A percentile compares a stretch with the other conserved stretches of the same genome.
Conservation (phyloP, 306 rosid species). For the Pyrus bretschneideri region DNA sequence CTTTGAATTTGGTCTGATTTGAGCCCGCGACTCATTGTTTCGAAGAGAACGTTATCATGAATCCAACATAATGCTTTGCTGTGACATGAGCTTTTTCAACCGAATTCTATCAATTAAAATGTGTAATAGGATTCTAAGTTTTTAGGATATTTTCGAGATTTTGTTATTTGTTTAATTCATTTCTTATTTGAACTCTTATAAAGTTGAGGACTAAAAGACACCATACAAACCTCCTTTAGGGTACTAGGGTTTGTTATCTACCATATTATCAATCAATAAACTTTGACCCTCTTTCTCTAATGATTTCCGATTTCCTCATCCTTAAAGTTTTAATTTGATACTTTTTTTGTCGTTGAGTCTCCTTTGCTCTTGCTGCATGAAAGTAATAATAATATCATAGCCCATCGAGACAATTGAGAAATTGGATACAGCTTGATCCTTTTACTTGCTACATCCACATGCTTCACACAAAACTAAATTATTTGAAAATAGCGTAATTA, state of each 20-base stretch:
- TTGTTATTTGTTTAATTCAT: neutral
- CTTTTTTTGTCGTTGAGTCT: neutral
- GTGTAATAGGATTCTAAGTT: neutral
- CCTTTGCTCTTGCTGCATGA: neutral
- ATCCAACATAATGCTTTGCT: too few relatives aligned
- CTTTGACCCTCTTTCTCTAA: too few relatives aligned
- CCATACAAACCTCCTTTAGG: neutral
- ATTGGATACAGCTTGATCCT: neutral
- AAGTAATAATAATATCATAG: neutral
- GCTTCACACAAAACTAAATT: conserved; percentile 8
- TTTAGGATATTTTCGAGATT: too few relatives aligned
- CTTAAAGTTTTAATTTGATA: neutral
- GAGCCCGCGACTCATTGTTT: neutral
- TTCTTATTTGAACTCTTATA: neutral
- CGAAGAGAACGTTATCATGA: too few relatives aligned
- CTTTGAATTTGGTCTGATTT: neutral
- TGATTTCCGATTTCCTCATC: neutral
- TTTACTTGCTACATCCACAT: neutral
- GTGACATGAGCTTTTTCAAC: neutral
- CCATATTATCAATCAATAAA: neutral
- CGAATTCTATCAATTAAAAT: neutral
- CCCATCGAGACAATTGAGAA: neutral
- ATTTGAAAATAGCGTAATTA: neutral
- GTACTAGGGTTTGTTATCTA: neutral
- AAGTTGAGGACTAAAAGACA: neutral